phyloP scores from a whole-genome alignment of 176 grass and related monocot species.

The Aegilops tauschii region DNA sequence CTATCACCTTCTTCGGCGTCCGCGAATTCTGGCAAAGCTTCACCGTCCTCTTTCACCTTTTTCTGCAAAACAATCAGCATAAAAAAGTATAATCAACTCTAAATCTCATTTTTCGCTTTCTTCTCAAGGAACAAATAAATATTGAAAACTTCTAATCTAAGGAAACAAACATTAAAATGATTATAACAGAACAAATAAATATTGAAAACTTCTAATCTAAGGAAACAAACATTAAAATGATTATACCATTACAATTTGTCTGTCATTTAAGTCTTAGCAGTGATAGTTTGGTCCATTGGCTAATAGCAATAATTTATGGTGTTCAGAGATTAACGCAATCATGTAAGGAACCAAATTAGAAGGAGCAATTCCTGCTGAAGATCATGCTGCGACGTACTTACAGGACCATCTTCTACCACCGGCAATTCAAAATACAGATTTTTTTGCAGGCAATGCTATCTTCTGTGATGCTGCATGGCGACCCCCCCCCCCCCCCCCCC shows the following conservation, averaged over 20 bases:
- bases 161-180: background rate
- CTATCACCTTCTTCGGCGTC: conserved; percentile 69
- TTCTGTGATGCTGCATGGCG: no score
- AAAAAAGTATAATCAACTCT: background rate
- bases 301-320: background rate
- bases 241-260: background rate
- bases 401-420: no score
- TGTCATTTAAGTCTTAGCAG: background rate
- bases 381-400: no score
- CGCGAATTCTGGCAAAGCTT: conserved; percentile 81
- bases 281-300: background rate
- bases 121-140: background rate
- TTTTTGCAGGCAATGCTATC: no score
- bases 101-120: background rate
- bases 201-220: background rate
- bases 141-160: background rate
- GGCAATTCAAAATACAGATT: no score
- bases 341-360: no score
- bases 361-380: no score
- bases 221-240: background rate
- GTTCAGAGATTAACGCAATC: background rate
- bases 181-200: no score
- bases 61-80: conserved; percentile 55
- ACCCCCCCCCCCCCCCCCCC: no score
- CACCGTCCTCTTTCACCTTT: conserved; percentile 54